Base-by-base conservation (phyloP, 805 yeast genomes). In the Hanseniaspora clermontiae region DNA sequence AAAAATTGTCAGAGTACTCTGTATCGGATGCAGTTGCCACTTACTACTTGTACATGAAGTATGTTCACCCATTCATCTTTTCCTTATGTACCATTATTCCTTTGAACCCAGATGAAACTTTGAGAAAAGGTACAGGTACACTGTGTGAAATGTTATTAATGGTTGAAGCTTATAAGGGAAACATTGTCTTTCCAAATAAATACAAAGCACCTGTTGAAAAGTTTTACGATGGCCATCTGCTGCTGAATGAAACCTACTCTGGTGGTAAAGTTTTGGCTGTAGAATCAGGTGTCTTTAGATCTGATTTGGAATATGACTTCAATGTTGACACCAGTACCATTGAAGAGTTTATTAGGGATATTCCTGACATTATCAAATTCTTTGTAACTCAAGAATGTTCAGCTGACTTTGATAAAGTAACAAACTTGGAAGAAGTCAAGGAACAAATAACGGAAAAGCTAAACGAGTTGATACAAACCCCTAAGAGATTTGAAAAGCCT, bases 11-110 rank as follows among this genome's bases (percentile, higher is more conserved):
- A 0, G 98, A 95, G 66, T 93, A 93, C 69, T 95, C 98, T 0
- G 99, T 93, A 31, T 95, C 98, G 57, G 99, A 93, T 76, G 99
- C 99, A 12, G 98, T 95, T 42, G 98, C 98, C 5, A 93, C 99
- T 0, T 93, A 90, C 67, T 93, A 93, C 69, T 74, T 93, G 48
- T 93, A 90, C 72, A 90, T 85, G 81, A 93, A 93, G 70, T 95
- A 93, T 66, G 96, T 93, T 53, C 97, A 90, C 69, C 97, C 97
- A 1, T 93, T 93, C 71, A 84, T 93, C 62, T 89, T 93, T 66
- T 93, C 98, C 2, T 79, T 93, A 58, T 90, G 97, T 69, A 89
- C 95, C 12, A 95, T 93, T 66, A 81, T 93, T 70, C 99, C 99
- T 0, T 73, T 93, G 62, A 88, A 90, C 63, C 98, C 98, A 0